A percentile compares a stretch with the other conserved stretches of the same genome.
These are phyloP conservation scores for Porodaedalea pini DNA, from an alignment of 1,284 basidiomycete species.

Conservation along the genomic window DNA sequence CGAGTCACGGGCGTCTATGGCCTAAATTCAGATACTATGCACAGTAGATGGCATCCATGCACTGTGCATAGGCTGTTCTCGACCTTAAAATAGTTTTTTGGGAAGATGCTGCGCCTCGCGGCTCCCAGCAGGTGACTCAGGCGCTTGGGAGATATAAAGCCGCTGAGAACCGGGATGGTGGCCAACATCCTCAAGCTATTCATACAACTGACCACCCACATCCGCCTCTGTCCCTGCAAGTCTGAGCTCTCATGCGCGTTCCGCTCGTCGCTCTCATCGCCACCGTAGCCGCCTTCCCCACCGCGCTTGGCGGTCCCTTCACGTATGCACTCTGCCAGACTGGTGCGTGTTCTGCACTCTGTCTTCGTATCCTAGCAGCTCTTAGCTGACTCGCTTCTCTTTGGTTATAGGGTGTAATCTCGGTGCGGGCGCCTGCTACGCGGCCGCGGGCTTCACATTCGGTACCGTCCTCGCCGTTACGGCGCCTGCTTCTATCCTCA, in stretches of 20 bases:
- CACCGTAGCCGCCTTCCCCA: constrained; percentile 21
- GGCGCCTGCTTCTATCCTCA: constrained; percentile 44
- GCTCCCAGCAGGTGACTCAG: too few species aligned
- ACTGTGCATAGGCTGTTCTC: too few species aligned
- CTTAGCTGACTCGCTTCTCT: too few species aligned
- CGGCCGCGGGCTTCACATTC: constrained; percentile 48
- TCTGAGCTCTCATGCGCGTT: constrained; percentile 22
- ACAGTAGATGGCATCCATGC: too few species aligned
- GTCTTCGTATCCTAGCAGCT: too few species aligned
- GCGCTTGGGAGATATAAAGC: not conserved
- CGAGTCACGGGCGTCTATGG: too few species aligned
- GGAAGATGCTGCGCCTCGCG: too few species aligned
- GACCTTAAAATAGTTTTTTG: too few species aligned
- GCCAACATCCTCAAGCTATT: too few species aligned
- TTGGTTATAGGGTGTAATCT: constrained; percentile 57
- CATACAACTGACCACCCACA: too few species aligned
- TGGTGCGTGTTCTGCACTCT: constrained; percentile 28
- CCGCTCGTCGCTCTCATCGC: constrained; percentile 21
- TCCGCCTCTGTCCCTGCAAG: too few species aligned
- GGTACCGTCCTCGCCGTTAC: constrained; percentile 43
- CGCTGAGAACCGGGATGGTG: not conserved
- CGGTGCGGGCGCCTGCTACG: constrained; percentile 50
- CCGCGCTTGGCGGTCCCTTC: constrained; percentile 37
- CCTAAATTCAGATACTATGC: too few species aligned
- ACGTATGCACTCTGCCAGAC: constrained; percentile 48